Evolutionary conservation across 805 yeast species (phyloP).

Genomic region (Spathaspora passalidarum): DNA sequence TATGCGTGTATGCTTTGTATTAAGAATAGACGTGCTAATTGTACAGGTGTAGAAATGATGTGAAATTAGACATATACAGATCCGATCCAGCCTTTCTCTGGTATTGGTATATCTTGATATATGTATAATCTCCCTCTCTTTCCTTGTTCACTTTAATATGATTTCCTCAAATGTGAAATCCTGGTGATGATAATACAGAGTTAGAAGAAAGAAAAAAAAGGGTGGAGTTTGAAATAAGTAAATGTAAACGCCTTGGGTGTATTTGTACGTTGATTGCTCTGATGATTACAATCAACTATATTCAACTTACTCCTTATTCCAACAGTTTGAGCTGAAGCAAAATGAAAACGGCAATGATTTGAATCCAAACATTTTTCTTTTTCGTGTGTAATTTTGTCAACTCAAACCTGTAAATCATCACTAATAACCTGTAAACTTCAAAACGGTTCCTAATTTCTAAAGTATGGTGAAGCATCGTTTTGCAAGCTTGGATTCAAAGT

Average conservation of each 20-base stretch:
- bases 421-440: background rate
- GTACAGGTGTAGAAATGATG: background rate
- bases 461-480: slow-evolving; percentile 6
- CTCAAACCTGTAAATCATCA: background rate
- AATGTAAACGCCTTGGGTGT: background rate
- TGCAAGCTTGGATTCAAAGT: slow-evolving; percentile 1
- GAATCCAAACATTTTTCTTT: background rate
- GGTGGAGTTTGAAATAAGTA: too few relatives aligned
- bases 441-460: background rate
- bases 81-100: background rate
- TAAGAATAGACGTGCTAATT: background rate
- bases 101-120: background rate
- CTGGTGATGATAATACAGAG: background rate
- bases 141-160: background rate
- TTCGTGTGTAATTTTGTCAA: background rate
- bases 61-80: background rate
- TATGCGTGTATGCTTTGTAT: background rate
- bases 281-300: background rate
- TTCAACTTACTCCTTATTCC: background rate
- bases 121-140: slow-evolving; percentile 1
- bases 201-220: background rate
- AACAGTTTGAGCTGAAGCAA: too few relatives aligned
- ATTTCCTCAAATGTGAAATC: background rate
- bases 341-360: background rate
- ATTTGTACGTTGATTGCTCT: background rate